Conservation (phyloP, 2,329 filamentous ascomycete genomes). For the Fusarium sp. region DNA sequence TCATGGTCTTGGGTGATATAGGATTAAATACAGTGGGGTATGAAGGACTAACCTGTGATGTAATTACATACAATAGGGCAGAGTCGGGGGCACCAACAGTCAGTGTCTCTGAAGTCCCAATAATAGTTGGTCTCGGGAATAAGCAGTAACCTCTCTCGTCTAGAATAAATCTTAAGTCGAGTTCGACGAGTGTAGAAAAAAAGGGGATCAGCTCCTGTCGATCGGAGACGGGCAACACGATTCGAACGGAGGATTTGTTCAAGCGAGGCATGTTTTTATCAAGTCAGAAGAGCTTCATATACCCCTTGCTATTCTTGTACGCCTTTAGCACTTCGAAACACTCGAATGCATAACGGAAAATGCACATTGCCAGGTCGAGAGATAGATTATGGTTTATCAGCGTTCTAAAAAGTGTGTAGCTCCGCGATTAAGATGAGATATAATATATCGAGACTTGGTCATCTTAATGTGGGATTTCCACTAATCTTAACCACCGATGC, state of each 20-base stretch:
- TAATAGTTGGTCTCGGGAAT: conserved; percentile 96
- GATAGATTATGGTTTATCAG: conserved; percentile 89
- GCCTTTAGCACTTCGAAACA: conserved; percentile 99
- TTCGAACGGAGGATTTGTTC: conserved; percentile 91
- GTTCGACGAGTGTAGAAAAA: conserved; percentile 82
- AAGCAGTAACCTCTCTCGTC: conserved; percentile 89
- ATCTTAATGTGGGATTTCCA: no score
- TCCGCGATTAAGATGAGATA: no score
- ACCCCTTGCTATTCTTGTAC: conserved; percentile 87
- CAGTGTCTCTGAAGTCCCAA: conserved; percentile 94
- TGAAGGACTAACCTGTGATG: conserved; percentile 96
- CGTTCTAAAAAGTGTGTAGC: no score
- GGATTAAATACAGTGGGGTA: conserved; percentile 99
- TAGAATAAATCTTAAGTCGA: conserved; percentile 93
- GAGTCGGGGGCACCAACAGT: conserved; percentile 92
- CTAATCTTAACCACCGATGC: no score
- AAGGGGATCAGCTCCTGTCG: conserved; percentile 81
- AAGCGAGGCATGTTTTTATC: conserved; percentile 96
- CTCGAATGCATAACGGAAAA: conserved; percentile 98
- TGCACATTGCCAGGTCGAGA: conserved; percentile 94
- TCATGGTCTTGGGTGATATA: conserved; percentile 92
- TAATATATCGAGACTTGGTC: no score
- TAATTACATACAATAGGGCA: conserved; percentile 94
- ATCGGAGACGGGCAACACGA: conserved; percentile 92
- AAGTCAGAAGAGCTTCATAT: conserved; percentile 90